Conservation (phyloP, 139 green algal species). For the Raphidocelis subcapitata region DNA sequence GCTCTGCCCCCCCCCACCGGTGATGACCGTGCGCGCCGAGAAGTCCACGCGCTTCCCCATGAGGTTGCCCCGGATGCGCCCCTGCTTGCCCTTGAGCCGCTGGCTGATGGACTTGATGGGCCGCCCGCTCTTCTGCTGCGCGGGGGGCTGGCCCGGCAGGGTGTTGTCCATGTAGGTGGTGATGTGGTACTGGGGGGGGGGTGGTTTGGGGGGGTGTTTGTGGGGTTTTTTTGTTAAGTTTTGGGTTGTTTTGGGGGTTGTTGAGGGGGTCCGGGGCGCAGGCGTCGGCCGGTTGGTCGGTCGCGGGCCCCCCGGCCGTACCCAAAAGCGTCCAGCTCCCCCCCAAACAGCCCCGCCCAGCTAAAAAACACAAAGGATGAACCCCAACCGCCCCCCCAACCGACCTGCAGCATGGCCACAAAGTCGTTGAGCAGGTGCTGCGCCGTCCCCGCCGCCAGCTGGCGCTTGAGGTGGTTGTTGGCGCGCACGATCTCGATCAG, state of each 20-base stretch:
- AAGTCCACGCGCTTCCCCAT: conserved; percentile 99
- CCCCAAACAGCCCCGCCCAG: neutral
- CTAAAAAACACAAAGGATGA: too few relatives aligned
- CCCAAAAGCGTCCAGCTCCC: neutral
- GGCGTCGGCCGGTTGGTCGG: too few relatives aligned
- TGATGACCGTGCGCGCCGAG: conserved; percentile 97
- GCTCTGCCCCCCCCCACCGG: too few relatives aligned
- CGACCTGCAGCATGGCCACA: conserved; percentile 50
- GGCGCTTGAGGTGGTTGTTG: conserved; percentile 83
- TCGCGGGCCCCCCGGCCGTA: neutral
- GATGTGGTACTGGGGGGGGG: conserved; percentile 82
- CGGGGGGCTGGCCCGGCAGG: conserved; percentile 70
- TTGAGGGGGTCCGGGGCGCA: too few relatives aligned
- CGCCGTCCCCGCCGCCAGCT: conserved; percentile 87
- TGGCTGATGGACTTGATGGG: conserved; percentile 97
- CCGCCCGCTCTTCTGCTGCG: conserved; percentile 68
- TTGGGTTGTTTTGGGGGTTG: too few relatives aligned
- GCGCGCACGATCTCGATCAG: conserved; percentile 94
- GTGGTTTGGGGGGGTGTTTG: too few relatives aligned
- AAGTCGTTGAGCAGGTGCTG: conserved; percentile 86
- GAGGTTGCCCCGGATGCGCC: conserved; percentile 97
- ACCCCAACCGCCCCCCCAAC: neutral
- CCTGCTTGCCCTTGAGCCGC: conserved; percentile 73
- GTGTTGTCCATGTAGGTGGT: conserved; percentile 97
- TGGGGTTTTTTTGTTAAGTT: too few relatives aligned